These are phyloP conservation scores for Penicillium sp. DNA, from an alignment of 2,329 filamentous ascomycete genomes.

Conservation along the genomic window DNA sequence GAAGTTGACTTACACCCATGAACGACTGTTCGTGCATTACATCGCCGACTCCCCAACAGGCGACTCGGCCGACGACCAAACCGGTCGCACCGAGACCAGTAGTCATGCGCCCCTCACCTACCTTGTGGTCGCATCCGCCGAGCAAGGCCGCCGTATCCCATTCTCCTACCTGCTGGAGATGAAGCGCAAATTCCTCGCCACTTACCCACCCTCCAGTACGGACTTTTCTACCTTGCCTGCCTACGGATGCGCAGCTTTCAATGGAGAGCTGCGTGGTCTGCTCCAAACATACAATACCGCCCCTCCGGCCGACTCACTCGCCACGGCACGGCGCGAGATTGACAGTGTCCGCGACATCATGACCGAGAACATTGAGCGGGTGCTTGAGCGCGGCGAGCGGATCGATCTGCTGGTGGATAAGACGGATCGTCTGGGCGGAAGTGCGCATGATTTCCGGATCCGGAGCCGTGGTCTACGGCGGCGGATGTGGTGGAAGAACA, in stretches of 20 bases:
- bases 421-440: slow-evolving; percentile 85
- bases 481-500: slow-evolving; percentile 99
- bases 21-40: slow-evolving; percentile 90
- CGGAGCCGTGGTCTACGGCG: slow-evolving; percentile 79
- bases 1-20: slow-evolving; percentile 92
- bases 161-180: slow-evolving; percentile 91
- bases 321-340: slow-evolving; percentile 80
- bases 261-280: slow-evolving; percentile 66
- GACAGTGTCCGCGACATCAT: slow-evolving; percentile 89
- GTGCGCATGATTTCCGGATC: slow-evolving; percentile 83
- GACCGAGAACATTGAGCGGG: slow-evolving; percentile 88
- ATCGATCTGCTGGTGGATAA: slow-evolving; percentile 94
- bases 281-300: slow-evolving; percentile 83
- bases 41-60: slow-evolving; percentile 75
- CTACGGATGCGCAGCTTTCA: slow-evolving; percentile 87
- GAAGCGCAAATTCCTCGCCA: slow-evolving; percentile 75
- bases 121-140: slow-evolving; percentile 77
- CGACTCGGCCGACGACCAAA: slow-evolving; percentile 37
- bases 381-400: slow-evolving; percentile 83
- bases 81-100: slow-evolving; percentile 41
- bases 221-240: slow-evolving; percentile 75
- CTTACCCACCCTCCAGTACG: slow-evolving; percentile 61
- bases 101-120: slow-evolving; percentile 81
- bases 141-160: slow-evolving; percentile 78
- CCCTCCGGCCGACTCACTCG: slow-evolving; percentile 71